These are phyloP conservation scores for Parathielavia appendiculata DNA, from an alignment of 495 filamentous ascomycete genomes.

Conservation along the genomic window DNA sequence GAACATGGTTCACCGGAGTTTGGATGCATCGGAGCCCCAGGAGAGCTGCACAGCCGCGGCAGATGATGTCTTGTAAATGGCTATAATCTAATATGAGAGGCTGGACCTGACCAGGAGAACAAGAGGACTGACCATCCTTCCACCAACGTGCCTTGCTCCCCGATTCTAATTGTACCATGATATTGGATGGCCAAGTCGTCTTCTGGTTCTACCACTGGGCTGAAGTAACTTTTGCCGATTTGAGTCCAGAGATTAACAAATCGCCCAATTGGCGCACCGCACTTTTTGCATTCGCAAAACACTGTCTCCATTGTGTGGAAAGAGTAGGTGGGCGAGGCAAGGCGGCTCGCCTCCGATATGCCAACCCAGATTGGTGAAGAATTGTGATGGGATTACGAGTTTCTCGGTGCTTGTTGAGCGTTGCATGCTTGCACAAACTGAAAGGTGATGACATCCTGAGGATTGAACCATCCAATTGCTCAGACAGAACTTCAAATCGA, in stretches of 20 bases:
- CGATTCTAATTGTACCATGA: slow-evolving; percentile 21
- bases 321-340: not conserved
- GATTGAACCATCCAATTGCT: not conserved
- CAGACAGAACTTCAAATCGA: not conserved
- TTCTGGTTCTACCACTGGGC: slow-evolving; percentile 31
- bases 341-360: not conserved
- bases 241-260: slow-evolving; percentile 43
- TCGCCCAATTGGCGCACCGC: slow-evolving; percentile 31
- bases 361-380: not conserved
- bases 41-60: slow-evolving; percentile 23
- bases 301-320: slow-evolving; percentile 25
- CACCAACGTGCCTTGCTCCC: slow-evolving; percentile 31
- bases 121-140: slow-evolving; percentile 31
- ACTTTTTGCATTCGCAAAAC: slow-evolving; percentile 37
- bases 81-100: slow-evolving; percentile 11
- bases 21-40: slow-evolving; percentile 32
- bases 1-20: slow-evolving; percentile 33
- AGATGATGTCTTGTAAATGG: slow-evolving; percentile 31
- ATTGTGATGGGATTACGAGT: not conserved
- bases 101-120: not conserved
- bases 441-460: too few species aligned
- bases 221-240: slow-evolving; percentile 42
- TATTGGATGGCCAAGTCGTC: slow-evolving; percentile 17
- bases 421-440: too few species aligned
- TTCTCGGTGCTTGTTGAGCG: not conserved